Base-by-base conservation (phyloP, 2,329 filamentous ascomycete genomes). In the Colletotrichum sp. region DNA sequence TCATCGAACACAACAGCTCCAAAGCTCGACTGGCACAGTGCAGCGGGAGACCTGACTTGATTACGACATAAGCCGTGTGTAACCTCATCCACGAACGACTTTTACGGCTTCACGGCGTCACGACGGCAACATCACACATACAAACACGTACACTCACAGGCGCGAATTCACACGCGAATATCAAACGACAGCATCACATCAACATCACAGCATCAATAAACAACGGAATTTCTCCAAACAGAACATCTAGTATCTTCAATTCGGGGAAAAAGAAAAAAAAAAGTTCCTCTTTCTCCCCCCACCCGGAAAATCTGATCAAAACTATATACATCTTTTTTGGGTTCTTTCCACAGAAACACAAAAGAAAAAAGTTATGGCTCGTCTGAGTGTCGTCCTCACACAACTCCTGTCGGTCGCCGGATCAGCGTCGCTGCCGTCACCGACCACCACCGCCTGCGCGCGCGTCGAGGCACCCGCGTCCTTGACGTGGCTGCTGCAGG, bases 401-500 rank as follows among this genome's bases (percentile, higher is more conserved):
- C 66, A 62, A 3, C 13, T 75, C 60, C 36, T 76, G 30, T 70
- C 74, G 12, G 18, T 75, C 58, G 34, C 66, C 39, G 71, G 65
- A 69, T 70, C 66, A 5, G 22, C 22, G 22, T 22, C 22, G 22
- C 22, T 22, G 22, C 22, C 22, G 22, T 22, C 22, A 22, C 13
- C 71, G 22, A 16, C 64, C 28, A 25, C 64, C 18, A 13, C 66
- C n/a, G 74, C 52, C 12, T 76, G 74, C 71, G 66, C 70, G n/a
- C 66, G 36, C 43, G 8, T 76, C 71, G 52, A 64, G 22, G 74
- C 71, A n/a, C 74, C 74, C 28, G 25, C 71, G 18, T 69, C 74
- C 52, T 27, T 76, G 66, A 75, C 66, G 8, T 76, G 74, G 74
- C 52, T 76, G 8, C 34, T 76, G 36, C 71, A 75, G 30, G 74